Conservation (phyloP, 345 rosid genomes). For the Aethionema arabicum region DNA sequence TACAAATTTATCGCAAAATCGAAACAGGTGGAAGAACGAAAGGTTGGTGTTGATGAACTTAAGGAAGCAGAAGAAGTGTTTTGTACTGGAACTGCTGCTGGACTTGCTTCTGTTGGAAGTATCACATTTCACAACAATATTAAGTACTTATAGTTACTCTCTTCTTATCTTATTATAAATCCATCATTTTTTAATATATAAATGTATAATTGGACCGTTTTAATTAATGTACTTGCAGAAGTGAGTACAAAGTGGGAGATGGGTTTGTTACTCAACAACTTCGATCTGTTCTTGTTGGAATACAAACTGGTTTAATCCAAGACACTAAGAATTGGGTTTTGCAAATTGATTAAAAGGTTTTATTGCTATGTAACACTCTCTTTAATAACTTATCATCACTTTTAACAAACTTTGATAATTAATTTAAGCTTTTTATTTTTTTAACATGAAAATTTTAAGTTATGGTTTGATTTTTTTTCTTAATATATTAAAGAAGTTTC, state of each 20-base stretch:
- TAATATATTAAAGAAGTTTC: too few relatives aligned
- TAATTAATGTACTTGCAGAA: conserved; percentile 38
- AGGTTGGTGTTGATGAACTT: conserved; percentile 54
- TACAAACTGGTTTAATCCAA: conserved; percentile 52
- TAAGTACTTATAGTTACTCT: conserved; percentile 50
- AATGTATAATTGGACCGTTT: background rate
- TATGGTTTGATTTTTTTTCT: too few relatives aligned
- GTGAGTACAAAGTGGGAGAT: conserved; percentile 40
- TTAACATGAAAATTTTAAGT: too few relatives aligned
- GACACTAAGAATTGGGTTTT: conserved; percentile 58
- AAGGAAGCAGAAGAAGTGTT: conserved; percentile 68
- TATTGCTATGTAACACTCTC: conserved; percentile 17
- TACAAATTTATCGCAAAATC: too few relatives aligned
- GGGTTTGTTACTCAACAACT: conserved; percentile 40
- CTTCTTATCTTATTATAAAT: background rate
- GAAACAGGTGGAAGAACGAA: conserved; percentile 63
- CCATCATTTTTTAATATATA: background rate
- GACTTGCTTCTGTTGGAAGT: conserved; percentile 66
- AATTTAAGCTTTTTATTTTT: too few relatives aligned
- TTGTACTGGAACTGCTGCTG: conserved; percentile 81
- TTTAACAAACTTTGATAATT: conserved; percentile 11
- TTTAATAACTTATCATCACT: background rate
- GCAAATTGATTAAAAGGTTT: conserved; percentile 36
- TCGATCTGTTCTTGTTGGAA: conserved; percentile 39
- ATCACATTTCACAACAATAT: conserved; percentile 55